A percentile compares a stretch with the other conserved stretches of the same genome.
Conservation (phyloP, 2,329 filamentous ascomycete species). For the Aspergillus quadricinctus region DNA sequence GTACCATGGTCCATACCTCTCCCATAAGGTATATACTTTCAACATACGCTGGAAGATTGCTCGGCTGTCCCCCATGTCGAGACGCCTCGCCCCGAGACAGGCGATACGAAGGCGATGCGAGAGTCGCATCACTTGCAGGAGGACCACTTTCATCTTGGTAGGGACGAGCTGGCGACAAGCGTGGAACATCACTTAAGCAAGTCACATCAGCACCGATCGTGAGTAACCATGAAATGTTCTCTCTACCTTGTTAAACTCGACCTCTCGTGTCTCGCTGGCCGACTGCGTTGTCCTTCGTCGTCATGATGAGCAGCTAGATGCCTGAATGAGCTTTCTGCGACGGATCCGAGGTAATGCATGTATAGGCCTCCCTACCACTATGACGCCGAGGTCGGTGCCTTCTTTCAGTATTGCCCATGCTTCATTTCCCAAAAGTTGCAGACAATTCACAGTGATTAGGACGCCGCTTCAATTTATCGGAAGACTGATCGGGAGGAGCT, state of each 20-base stretch:
- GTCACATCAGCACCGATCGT: no score
- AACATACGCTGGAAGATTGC: not conserved
- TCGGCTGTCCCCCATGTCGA: not conserved
- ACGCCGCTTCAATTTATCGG: not conserved
- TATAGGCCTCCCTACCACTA: not conserved
- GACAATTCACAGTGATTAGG: not conserved
- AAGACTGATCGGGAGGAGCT: not conserved
- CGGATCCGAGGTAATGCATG: not conserved
- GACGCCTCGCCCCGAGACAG: not conserved
- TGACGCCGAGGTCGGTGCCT: not conserved
- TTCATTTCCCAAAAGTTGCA: not conserved
- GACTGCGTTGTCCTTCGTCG: not conserved
- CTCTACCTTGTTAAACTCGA: no score
- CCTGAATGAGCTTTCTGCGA: not conserved
- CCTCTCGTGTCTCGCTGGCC: no score
- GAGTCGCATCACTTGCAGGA: no score
- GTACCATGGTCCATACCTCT: not conserved
- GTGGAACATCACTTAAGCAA: no score
- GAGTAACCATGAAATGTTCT: no score
- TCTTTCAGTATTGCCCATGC: not conserved
- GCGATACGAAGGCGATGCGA: no score
- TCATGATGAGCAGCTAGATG: not conserved
- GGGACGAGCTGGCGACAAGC: no score
- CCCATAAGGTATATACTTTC: not conserved
- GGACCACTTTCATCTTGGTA: no score